Base-by-base conservation (phyloP, 257 asterid genomes). In the Paulownia fortunei region DNA sequence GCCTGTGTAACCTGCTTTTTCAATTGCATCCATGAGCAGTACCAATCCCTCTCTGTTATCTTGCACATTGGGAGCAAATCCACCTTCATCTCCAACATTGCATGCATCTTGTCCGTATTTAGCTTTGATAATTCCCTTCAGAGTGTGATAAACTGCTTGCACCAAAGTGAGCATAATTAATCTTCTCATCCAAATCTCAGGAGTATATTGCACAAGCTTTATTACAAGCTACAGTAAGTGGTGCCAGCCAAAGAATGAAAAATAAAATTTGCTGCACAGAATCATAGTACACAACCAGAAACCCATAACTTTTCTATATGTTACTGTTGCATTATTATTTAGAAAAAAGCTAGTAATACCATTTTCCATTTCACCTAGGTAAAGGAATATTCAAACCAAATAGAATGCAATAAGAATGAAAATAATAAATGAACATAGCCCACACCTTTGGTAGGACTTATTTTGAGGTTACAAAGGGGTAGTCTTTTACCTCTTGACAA, bases 21-120 rank as follows among this genome's bases (percentile, higher is more conserved):
- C 93, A 74, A 91, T 89, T 49, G 95, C 95, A 79, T 91, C 93
- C 83, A 88, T 91, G 42, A 91, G 93, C 74, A 91, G 74, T 51
- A 89, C 88, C 72, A 91, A 78, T 13, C 97, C 97, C 77, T 91
- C 97, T 76, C 95, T 87, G 64, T 91, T 91, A 73, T 91, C 97
- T 80, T 91, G 97, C 46, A 89, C 97, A 80, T 87, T 91, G n/a
- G 97, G 97, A 76, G 97, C 97, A 34, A 91, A 91, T 77, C 97
- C 97, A 74, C 97, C 97, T 80, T 91, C 97, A 74, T 91, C 97
- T 18, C 97, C 97, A 16, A 91, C 97, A 68, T 91, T 91, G 88
- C 97, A 91, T 16, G 97, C 97, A 83, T 91, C 97, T 83, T 91
- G 97, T 36, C 97, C 97, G 37, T 91, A 91, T 77, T 91, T 91